These are phyloP conservation scores for Nakaseomyces delphensis DNA, from an alignment of 1,139 yeast genomes.

Conservation along the genomic window DNA sequence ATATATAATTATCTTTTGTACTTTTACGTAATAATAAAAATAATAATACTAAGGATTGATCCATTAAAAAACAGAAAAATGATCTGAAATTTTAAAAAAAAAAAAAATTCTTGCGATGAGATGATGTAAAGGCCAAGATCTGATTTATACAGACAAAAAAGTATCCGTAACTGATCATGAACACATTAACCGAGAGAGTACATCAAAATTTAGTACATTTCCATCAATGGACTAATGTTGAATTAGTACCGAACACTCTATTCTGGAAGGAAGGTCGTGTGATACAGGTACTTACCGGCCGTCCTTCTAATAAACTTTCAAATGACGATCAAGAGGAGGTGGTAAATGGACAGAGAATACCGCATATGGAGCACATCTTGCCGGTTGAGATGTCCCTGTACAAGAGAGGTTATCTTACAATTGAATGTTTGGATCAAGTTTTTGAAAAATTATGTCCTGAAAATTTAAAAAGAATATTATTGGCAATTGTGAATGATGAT, in stretches of 20 bases:
- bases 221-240: slow-evolving; percentile 46
- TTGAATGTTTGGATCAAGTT: slow-evolving; percentile 25
- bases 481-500: slow-evolving; percentile 54
- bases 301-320: slow-evolving; percentile 30
- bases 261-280: slow-evolving; percentile 14
- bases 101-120: too few relatives aligned
- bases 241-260: slow-evolving; percentile 15
- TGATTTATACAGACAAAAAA: too few relatives aligned
- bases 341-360: slow-evolving; percentile 7
- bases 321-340: slow-evolving; percentile 22
- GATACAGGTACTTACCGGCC: slow-evolving; percentile 23
- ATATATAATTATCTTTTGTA: too few relatives aligned
- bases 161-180: neutral
- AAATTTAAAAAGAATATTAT: slow-evolving; percentile 34
- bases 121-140: too few relatives aligned
- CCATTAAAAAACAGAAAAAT: too few relatives aligned
- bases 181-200: slow-evolving; percentile 17
- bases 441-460: slow-evolving; percentile 24
- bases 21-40: too few relatives aligned
- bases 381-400: slow-evolving; percentile 30
- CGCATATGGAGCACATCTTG: slow-evolving; percentile 23
- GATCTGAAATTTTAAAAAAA: too few relatives aligned
- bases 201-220: slow-evolving; percentile 42
- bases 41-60: too few relatives aligned
- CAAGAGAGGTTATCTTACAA: slow-evolving; percentile 29